A percentile compares a stretch with the other conserved stretches of the same genome.
These are phyloP conservation scores for Cladophialophora immunda DNA, from an alignment of 2,329 filamentous ascomycete species.

Conservation along the genomic window DNA sequence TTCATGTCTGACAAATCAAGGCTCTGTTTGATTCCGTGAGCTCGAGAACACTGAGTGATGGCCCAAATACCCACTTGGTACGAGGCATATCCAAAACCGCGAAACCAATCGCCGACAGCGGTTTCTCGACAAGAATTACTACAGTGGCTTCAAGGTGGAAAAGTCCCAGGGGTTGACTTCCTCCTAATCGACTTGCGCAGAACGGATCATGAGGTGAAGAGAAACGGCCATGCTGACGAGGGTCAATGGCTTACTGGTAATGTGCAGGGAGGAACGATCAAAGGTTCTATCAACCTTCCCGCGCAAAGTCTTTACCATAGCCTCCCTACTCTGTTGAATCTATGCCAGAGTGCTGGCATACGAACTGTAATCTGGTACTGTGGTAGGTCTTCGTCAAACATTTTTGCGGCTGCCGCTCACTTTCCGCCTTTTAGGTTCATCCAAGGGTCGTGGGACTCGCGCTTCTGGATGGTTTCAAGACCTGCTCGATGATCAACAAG, in stretches of 20 bases:
- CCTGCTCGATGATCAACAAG: constrained; percentile 53
- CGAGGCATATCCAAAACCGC: constrained; percentile 32
- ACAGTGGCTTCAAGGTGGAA: constrained; percentile 47
- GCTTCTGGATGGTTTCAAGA: constrained; percentile 66
- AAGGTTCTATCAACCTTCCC: constrained; percentile 62
- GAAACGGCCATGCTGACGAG: not conserved
- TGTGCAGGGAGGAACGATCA: constrained; percentile 67
- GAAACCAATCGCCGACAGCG: constrained; percentile 33
- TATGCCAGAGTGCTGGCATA: constrained; percentile 45
- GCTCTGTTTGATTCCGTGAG: not conserved
- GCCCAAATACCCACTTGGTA: constrained; percentile 26
- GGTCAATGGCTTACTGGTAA: not conserved
- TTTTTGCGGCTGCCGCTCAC: not conserved
- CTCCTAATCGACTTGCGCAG: constrained; percentile 59
- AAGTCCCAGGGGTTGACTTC: constrained; percentile 46
- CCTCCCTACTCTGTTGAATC: constrained; percentile 48
- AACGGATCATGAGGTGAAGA: constrained; percentile 55
- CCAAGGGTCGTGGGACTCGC: constrained; percentile 62
- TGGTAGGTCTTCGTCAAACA: constrained; percentile 43
- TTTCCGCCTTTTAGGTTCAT: constrained; percentile 57
- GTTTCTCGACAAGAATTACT: constrained; percentile 49
- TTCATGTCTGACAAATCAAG: not conserved
- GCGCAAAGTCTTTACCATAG: constrained; percentile 52
- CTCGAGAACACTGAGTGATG: constrained; percentile 9
- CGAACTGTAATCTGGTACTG: constrained; percentile 53